A percentile compares a stretch with the other conserved stretches of the same genome.
These are phyloP conservation scores for Penicillium lividum DNA, from an alignment of 495 filamentous ascomycete genomes.

Conservation along the genomic window DNA sequence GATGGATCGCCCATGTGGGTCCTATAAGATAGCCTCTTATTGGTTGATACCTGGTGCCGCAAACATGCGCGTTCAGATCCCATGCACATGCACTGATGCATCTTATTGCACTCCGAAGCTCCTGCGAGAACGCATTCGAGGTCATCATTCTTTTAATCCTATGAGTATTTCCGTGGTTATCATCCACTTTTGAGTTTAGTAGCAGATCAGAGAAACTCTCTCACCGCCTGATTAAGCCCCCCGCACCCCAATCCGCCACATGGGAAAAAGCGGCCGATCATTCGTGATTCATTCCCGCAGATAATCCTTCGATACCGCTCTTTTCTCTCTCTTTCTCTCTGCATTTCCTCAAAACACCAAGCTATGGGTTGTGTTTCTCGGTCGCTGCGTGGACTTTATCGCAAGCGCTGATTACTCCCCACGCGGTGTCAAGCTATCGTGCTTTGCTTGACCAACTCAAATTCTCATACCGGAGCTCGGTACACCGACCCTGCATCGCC, in stretches of 20 bases:
- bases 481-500: neutral
- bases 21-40: neutral
- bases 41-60: neutral
- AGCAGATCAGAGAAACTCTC: neutral
- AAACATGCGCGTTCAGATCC: neutral
- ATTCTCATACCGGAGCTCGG: neutral
- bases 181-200: neutral
- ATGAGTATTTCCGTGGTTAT: neutral
- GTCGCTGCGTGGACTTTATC: constrained; percentile 21
- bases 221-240: neutral
- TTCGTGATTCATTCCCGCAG: neutral
- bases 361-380: constrained; percentile 20
- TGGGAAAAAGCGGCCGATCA: neutral
- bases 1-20: neutral
- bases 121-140: neutral
- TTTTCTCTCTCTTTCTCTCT: neutral
- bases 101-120: neutral
- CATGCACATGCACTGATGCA: neutral
- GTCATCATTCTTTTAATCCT: neutral
- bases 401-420: constrained; percentile 22
- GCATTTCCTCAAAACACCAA: neutral
- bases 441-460: neutral
- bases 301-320: neutral
- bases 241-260: neutral
- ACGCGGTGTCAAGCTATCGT: neutral